phyloP scores from a whole-genome alignment of 176 grass and related monocot species.

The Zea luxurians region DNA sequence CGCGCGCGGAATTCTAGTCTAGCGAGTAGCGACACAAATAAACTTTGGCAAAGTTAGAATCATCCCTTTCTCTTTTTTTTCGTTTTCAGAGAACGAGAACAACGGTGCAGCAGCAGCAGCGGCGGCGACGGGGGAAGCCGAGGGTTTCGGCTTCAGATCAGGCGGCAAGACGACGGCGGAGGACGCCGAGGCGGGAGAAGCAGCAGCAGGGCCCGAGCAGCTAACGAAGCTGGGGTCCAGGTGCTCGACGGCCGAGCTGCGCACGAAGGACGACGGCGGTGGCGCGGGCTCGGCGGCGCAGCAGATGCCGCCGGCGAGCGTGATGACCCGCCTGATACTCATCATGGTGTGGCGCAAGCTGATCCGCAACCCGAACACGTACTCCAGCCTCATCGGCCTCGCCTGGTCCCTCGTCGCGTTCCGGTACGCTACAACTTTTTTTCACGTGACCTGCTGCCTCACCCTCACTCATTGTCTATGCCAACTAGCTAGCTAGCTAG shows the following conservation, averaged over 20 bases:
- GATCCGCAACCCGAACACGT: constrained; percentile 95
- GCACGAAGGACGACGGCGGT: constrained; percentile 30
- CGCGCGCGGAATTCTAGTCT: not conserved
- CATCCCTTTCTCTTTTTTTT: not conserved
- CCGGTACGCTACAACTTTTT: constrained; percentile 42
- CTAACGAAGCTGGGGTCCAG: constrained; percentile 56
- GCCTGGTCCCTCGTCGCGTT: constrained; percentile 85
- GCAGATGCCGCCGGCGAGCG: constrained; percentile 83
- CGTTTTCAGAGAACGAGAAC: constrained; percentile 28
- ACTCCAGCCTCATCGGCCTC: constrained; percentile 84
- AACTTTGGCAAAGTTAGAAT: not conserved
- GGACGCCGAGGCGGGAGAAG: constrained; percentile 35
- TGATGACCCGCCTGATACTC: constrained; percentile 77
- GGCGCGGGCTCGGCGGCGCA: constrained; percentile 1
- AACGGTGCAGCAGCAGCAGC: constrained; percentile 11
- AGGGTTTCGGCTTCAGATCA: constrained; percentile 50
- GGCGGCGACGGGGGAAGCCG: not conserved
- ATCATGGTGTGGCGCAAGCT: constrained; percentile 99
- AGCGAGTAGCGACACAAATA: not conserved
- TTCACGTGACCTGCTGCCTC: constrained; percentile 28
- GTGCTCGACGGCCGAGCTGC: constrained; percentile 54
- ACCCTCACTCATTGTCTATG: not conserved
- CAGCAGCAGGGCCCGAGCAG: constrained; percentile 17
- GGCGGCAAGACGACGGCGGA: constrained; percentile 22
- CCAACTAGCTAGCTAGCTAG: not conserved